Conservation (phyloP, 2,329 filamentous ascomycete species). For the Cladosporium velox region DNA sequence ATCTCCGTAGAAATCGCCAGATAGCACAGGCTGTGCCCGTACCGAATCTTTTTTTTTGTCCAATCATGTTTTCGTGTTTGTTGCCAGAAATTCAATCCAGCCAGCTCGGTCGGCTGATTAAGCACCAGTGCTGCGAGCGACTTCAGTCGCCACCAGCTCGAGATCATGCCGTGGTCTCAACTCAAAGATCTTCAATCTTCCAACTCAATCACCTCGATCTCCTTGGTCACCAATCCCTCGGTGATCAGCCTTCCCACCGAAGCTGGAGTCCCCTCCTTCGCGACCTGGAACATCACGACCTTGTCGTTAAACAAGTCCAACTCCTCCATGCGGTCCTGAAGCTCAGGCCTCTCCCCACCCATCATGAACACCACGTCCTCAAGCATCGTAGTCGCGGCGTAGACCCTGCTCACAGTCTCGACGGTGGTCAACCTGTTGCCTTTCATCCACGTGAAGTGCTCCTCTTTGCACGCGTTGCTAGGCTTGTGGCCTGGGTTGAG, state of each 20-base stretch:
- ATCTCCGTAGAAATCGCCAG: background rate
- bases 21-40: background rate
- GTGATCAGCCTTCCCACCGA: slow-evolving; percentile 24
- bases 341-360: slow-evolving; percentile 27
- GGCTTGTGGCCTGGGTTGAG: slow-evolving; percentile 21
- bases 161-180: background rate
- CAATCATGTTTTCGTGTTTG: background rate
- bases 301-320: slow-evolving; percentile 37
- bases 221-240: slow-evolving; percentile 24
- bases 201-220: slow-evolving; percentile 24
- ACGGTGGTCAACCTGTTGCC: slow-evolving; percentile 37
- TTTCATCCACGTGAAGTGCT: slow-evolving; percentile 39
- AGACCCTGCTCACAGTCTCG: slow-evolving; percentile 35
- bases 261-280: slow-evolving; percentile 20
- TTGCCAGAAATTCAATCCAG: background rate
- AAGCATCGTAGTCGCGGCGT: slow-evolving; percentile 24
- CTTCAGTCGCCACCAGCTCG: background rate
- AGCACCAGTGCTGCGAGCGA: background rate
- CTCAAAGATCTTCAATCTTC: slow-evolving; percentile 14
- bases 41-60: background rate
- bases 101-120: background rate
- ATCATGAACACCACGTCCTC: slow-evolving; percentile 31
- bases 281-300: slow-evolving; percentile 34
- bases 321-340: slow-evolving; percentile 30
- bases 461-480: slow-evolving; percentile 11